phyloP scores from a whole-genome alignment of 148 eudicot species.

The Vaccinium macrocarpon region DNA sequence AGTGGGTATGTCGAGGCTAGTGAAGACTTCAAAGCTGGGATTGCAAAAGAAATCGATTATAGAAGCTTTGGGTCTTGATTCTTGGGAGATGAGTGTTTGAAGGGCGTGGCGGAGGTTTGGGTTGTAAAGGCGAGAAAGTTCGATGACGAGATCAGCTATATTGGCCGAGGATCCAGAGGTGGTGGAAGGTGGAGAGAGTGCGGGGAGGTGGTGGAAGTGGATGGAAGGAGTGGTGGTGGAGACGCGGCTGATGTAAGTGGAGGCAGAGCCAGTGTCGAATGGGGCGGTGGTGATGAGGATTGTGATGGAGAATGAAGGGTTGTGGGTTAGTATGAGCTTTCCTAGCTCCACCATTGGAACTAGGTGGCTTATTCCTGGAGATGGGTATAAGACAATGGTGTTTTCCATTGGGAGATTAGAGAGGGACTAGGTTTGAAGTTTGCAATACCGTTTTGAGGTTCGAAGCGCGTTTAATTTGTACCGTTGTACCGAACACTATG shows the following conservation, averaged over 20 bases:
- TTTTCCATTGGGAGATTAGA: neutral
- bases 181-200: conserved; percentile 13
- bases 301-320: conserved; percentile 25
- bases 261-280: conserved; percentile 21
- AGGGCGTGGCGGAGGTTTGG: conserved; percentile 20
- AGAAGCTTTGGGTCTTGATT: conserved; percentile 9
- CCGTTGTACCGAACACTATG: too few relatives aligned
- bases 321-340: conserved; percentile 24
- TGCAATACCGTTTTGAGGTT: too few relatives aligned
- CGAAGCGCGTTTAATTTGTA: too few relatives aligned
- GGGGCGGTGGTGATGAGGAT: conserved; percentile 21
- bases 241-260: conserved; percentile 20
- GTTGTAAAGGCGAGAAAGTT: conserved; percentile 19
- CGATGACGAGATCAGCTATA: conserved; percentile 10
- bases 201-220: conserved; percentile 32
- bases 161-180: neutral
- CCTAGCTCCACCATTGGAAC: conserved; percentile 35
- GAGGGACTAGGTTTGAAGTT: neutral
- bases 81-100: conserved; percentile 14
- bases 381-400: conserved; percentile 26
- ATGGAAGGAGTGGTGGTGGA: conserved; percentile 30
- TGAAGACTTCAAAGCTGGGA: conserved; percentile 13
- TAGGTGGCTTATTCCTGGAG: conserved; percentile 27
- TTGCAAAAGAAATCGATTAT: conserved; percentile 31
- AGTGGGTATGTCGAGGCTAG: conserved; percentile 18